Evolutionary conservation across 768 basidiomycete species (phyloP), one percentile per base, ranked within the genome.

Genomic region (Lanmaoa rubissima): DNA sequence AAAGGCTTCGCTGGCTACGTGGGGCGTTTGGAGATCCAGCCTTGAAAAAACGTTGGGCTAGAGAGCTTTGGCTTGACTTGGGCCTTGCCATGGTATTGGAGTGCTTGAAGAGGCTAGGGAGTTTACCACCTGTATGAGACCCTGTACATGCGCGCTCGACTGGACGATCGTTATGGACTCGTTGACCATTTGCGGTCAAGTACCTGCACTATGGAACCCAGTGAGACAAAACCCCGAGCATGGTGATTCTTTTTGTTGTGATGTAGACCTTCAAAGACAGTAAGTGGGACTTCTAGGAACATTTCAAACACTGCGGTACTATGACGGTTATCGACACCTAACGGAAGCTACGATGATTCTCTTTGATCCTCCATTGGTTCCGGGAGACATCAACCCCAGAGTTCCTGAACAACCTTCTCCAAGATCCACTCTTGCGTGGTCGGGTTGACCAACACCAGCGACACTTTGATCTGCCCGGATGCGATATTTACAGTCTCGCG

Each of bases 21-120:
- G 32, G 10, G 11, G 32, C 32, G 31, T 32, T 9, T n/a, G n/a
- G 31, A 32, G 31, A 32, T 32, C 10, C 31, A 32, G 32, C 32
- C 32, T 32, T 11, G 63, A 39, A 24, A 65, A 66, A 31, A 31
- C 10, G 79, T 80, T 62, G 84, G 83, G 13, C 73, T 77, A 5
- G 77, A 81, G 53, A 90, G 86, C 60, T 91, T 90, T 67, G 82
- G 84, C 2, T 66, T 90, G 36, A 76, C 90, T 28, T 45, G 81
- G 82, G 0, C 72, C 90, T 38, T 77, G 78, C n/a, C 26, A 69
- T 78, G 4, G 76, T 87, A 19, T 78, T 87, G 54, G 81, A 87
- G 51, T 82, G 76, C 54, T 68, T 88, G 60, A 80, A 82, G 43
- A 67, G 66, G 45, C 64, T 77, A 17, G 71, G 68, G 17, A 59